Base-by-base conservation (phyloP, 805 yeast genomes). In the Brettanomyces nanus region DNA sequence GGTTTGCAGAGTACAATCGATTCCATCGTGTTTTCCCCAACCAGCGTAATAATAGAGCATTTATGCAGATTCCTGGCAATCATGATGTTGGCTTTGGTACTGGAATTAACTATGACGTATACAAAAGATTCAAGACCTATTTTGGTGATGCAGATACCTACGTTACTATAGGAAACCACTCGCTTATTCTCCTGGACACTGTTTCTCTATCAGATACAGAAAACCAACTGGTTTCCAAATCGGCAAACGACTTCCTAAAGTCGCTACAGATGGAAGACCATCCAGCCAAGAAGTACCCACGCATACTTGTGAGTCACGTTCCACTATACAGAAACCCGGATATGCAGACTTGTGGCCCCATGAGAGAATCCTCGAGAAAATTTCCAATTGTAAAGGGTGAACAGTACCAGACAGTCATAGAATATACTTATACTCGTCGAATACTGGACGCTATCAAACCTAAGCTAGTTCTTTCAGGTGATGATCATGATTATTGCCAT, bases 21-120 rank as follows among this genome's bases (percentile, higher is more conserved):
- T 92, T 83, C 58, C 69, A 75, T 45, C 45, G 56, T 1, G 73
- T 92, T 4, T 90, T 84, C 57, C 44, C 40, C 20, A 36, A 40
- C 17, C 80, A 40, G n/a, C 27, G 27, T 5, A 37, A 39, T 3
- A 38, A 44, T 13, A 31, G 46, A 19, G 45, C 43, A 82, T 5
- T 62, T 65, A 42, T 67, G 67, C 39, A 62, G 69, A n/a, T 73
- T 6, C 95, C 96, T 0, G 99, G 98, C 2, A 92, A 92, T 54
- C 99, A 92, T 56, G 99, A 92, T 55, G 85, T 94, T 45, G 99
- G 99, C 0, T 90, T 82, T 61, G 95, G 92, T 21, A 74, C 78
- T 42, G 75, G 77, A 0, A 75, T 92, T 13, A 66, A 75, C 14
- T 66, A 69, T 19, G 58, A 66, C 1, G 75, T 80, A 19, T 59